phyloP scores from a whole-genome alignment of 2,329 filamentous ascomycete species.

The Alternaria dauci region DNA sequence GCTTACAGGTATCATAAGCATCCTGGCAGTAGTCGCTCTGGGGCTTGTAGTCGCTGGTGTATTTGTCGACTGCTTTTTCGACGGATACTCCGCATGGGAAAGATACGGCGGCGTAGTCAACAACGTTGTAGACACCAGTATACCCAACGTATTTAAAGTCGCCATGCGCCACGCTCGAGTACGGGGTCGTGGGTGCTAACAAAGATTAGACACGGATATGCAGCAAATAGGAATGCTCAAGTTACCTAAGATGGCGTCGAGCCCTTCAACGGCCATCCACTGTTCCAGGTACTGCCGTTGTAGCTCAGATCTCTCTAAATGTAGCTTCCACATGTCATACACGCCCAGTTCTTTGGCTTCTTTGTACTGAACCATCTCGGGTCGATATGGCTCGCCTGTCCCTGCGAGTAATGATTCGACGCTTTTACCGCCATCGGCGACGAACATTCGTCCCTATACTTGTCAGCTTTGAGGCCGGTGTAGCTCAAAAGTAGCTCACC shows the following conservation, averaged over 20 bases:
- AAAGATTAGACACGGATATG: constrained; percentile 12
- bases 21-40: constrained; percentile 52
- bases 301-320: constrained; percentile 56
- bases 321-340: constrained; percentile 60
- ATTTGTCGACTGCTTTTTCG: constrained; percentile 51
- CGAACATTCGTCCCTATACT: constrained; percentile 54
- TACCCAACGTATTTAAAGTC: constrained; percentile 58
- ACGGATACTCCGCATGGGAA: constrained; percentile 55
- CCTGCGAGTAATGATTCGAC: constrained; percentile 53
- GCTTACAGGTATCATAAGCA: constrained; percentile 54
- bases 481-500: constrained; percentile 36
- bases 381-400: constrained; percentile 56
- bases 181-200: constrained; percentile 56
- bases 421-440: constrained; percentile 62
- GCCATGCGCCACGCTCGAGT: constrained; percentile 53
- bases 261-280: constrained; percentile 52
- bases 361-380: constrained; percentile 59
- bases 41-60: constrained; percentile 30
- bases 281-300: constrained; percentile 56
- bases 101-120: constrained; percentile 57
- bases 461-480: constrained; percentile 1
- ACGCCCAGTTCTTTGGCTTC: constrained; percentile 55
- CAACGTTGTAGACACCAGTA: constrained; percentile 58
- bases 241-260: constrained; percentile 57
- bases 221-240: background rate